Base-by-base conservation (phyloP, 495 filamentous ascomycete species). In the Penicillium taxi region DNA sequence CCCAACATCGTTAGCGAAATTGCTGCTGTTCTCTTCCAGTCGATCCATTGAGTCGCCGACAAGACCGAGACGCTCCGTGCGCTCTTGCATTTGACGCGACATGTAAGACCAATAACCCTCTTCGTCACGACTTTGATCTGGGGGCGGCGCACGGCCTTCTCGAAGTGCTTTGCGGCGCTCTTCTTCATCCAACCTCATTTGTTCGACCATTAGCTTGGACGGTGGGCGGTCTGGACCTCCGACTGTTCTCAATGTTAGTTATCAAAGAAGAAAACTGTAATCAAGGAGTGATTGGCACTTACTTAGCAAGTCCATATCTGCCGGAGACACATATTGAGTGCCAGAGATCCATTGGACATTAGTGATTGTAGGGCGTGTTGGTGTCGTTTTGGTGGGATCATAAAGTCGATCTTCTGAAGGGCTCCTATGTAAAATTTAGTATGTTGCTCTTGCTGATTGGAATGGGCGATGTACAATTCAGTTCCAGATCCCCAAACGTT, bases 281-380 rank as follows among this genome's bases (percentile, higher is more conserved):
- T 20, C 12, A 6, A 12, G 22, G 1, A 4, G 9, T 15, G 15
- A 15, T 15, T 20, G 15, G 9, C 14, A 59, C 63, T 32, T 58
- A 71, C 67, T 91, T 23, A 96, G 60, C 6, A 93, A 56, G 46
- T 96, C 91, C 64, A 98, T 77, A 55, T 98, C 93, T n/a, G 80
- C 67, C 9, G 86, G 81, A 12, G 84, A 84, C 22, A 98, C 69
- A 43, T 94, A 84, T 58, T 95, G 90, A 9, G 93, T 96, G 1
- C 91, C 93, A 0, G 88, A 80, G 25, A 98, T 86, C 91, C 91
- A 98, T 57, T 95, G 86, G 14, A 98, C 53, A 45, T 91, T 95
- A 6, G 84, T 89, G 30, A 98, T 98, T 1, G 89, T 94, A n/a
- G 91, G 93, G 20, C 91, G 74, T 9, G 84, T 70, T 3, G 90